Percentiles rank a stretch among this genome's conserved stretches.
Conservation (phyloP, 2,329 filamentous ascomycete genomes). For the Rosellinia necatrix region DNA sequence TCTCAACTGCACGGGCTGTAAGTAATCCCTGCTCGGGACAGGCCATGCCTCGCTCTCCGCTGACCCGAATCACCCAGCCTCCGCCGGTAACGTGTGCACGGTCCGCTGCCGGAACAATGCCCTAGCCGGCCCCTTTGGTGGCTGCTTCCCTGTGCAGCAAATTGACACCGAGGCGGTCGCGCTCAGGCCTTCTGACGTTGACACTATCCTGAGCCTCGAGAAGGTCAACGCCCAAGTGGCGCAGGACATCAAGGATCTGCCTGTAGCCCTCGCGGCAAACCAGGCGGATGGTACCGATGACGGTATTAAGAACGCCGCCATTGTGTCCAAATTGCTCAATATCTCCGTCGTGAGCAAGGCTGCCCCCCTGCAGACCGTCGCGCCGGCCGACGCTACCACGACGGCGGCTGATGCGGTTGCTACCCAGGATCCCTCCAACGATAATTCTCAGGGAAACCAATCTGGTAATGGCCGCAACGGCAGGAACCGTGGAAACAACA, state of each 20-base stretch:
- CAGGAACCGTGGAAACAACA: background rate
- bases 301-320: constrained; percentile 42
- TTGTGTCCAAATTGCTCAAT: constrained; percentile 47
- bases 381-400: constrained; percentile 12
- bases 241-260: constrained; percentile 56
- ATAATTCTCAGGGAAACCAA: background rate
- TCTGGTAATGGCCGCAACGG: background rate
- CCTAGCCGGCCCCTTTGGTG: constrained; percentile 60
- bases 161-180: constrained; percentile 47
- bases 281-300: constrained; percentile 45
- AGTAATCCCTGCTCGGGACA: constrained; percentile 30
- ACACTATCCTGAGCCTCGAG: constrained; percentile 51
- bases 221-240: constrained; percentile 54
- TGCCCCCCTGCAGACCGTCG: constrained; percentile 43
- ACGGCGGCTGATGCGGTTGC: constrained; percentile 7
- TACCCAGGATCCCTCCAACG: background rate
- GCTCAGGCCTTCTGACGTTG: constrained; percentile 52
- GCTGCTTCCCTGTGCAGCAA: constrained; percentile 64
- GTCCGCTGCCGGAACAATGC: constrained; percentile 64
- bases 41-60: background rate
- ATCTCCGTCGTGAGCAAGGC: constrained; percentile 37
- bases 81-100: constrained; percentile 63
- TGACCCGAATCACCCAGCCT: constrained; percentile 42
- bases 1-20: constrained; percentile 56
- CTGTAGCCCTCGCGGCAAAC: constrained; percentile 51